Percentiles rank a stretch among this genome's conserved stretches.
Conservation (phyloP, 768 basidiomycete genomes). For the Hygrocybe coccinea region DNA sequence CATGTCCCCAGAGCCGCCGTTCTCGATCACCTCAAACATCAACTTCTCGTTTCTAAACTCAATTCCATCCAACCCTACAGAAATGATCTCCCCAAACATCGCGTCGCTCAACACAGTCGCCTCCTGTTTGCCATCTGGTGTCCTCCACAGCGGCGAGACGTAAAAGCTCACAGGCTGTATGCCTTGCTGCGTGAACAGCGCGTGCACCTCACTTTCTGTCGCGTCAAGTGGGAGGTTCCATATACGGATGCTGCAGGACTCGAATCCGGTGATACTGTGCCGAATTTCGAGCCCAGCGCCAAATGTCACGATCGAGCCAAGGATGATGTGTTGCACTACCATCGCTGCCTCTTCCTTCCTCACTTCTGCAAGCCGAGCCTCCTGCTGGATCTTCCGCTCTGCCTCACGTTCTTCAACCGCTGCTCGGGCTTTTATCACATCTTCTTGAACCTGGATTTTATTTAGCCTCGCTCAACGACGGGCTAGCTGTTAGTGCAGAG, state of each 20-base stretch:
- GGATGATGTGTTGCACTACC: slow-evolving; percentile 40
- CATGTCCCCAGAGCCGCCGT: slow-evolving; percentile 41
- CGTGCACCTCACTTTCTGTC: slow-evolving; percentile 36
- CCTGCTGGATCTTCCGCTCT: slow-evolving; percentile 8
- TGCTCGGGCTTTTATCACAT: not conserved
- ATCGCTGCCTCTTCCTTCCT: slow-evolving; percentile 38
- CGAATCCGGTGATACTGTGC: slow-evolving; percentile 45
- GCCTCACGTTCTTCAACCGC: slow-evolving; percentile 7
- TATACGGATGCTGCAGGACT: slow-evolving; percentile 45
- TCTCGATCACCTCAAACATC: slow-evolving; percentile 39
- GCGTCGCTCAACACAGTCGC: slow-evolving; percentile 42
- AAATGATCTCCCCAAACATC: slow-evolving; percentile 38
- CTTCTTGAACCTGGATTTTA: not conserved
- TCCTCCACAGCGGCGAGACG: slow-evolving; percentile 29
- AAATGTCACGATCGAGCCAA: slow-evolving; percentile 47
- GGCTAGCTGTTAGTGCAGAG: no score
- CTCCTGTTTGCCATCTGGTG: slow-evolving; percentile 28
- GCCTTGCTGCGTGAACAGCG: slow-evolving; percentile 42
- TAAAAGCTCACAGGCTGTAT: slow-evolving; percentile 32
- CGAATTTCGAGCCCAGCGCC: slow-evolving; percentile 46
- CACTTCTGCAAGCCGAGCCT: slow-evolving; percentile 18
- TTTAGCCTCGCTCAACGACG: no score
- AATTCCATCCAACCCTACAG: slow-evolving; percentile 42
- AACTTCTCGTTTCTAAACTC: slow-evolving; percentile 43
- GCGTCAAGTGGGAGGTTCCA: slow-evolving; percentile 41